These are phyloP conservation scores for Diatrype stigma DNA, from an alignment of 2,329 filamentous ascomycete species.

Conservation along the genomic window DNA sequence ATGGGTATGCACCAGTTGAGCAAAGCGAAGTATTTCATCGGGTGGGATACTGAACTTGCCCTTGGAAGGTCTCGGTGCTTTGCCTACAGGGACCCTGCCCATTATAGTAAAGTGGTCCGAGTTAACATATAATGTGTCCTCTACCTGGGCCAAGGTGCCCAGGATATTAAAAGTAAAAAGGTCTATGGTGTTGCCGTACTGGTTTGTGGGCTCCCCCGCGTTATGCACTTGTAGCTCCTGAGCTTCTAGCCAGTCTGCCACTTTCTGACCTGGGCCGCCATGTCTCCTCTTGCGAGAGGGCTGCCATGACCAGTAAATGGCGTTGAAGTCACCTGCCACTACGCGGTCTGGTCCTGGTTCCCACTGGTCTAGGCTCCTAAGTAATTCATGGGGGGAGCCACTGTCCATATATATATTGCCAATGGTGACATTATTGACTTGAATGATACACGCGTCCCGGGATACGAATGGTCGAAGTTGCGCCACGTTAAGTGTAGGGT, in stretches of 20 bases:
- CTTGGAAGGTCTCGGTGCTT: not conserved
- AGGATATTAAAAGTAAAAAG: not conserved
- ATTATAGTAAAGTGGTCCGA: not conserved
- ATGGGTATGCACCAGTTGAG: not conserved
- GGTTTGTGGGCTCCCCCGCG: not conserved
- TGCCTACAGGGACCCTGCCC: not conserved
- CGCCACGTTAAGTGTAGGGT: not conserved
- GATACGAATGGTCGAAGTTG: not conserved
- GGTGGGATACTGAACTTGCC: not conserved
- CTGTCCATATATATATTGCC: not conserved
- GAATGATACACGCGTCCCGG: not conserved
- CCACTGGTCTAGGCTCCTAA: not conserved
- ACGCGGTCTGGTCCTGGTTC: not conserved
- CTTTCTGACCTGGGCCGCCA: too few relatives aligned
- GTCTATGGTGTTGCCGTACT: not conserved
- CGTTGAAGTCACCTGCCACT: not conserved
- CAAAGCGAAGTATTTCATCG: not conserved
- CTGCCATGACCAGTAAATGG: not conserved
- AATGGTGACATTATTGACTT: not conserved
- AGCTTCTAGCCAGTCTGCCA: not conserved
- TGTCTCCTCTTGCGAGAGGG: not conserved
- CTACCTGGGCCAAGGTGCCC: not conserved
- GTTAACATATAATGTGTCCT: too few relatives aligned
- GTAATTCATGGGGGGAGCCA: not conserved
- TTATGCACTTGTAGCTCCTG: not conserved